Percentiles rank a stretch among this genome's conserved stretches.
Conservation (phyloP, 78 protist genomes). For the Polysphondylium violaceum region DNA sequence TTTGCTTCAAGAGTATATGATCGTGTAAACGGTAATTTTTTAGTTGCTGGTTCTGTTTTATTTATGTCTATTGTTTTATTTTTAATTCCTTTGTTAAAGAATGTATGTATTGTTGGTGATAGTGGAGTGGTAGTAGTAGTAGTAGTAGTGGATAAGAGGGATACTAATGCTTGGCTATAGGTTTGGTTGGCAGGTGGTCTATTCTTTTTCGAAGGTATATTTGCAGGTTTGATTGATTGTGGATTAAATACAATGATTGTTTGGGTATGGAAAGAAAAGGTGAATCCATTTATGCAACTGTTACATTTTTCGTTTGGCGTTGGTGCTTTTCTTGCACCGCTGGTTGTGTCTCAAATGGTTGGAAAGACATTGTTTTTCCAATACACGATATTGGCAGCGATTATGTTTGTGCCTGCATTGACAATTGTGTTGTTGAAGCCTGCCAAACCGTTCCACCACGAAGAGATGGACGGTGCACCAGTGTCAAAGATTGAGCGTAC, state of each 20-base stretch:
- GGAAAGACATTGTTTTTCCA: constrained; percentile 10
- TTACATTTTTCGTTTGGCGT: constrained; percentile 72
- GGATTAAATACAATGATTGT: constrained; percentile 72
- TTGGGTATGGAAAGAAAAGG: constrained; percentile 64
- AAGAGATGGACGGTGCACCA: background rate
- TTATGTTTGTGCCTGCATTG: constrained; percentile 7
- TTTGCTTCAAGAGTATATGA: constrained; percentile 54
- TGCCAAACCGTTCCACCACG: constrained; percentile 9
- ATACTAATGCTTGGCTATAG: too few species aligned
- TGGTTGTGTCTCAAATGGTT: background rate
- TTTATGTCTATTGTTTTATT: constrained; percentile 45
- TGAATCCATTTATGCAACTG: constrained; percentile 74
- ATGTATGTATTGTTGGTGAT: too few species aligned
- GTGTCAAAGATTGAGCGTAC: constrained; percentile 28
- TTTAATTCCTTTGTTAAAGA: constrained; percentile 16
- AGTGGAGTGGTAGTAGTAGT: too few species aligned
- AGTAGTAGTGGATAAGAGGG: too few species aligned
- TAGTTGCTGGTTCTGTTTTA: constrained; percentile 10
- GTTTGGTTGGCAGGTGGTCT: background rate
- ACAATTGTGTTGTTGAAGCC: constrained; percentile 20
- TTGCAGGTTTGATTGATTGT: constrained; percentile 42
- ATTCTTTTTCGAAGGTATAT: constrained; percentile 5
- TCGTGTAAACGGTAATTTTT: constrained; percentile 28
- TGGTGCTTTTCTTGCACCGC: constrained; percentile 70
- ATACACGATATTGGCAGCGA: constrained; percentile 42